A percentile compares a stretch with the other conserved stretches of the same genome.
These are phyloP conservation scores for Pyrenochaeta sp. DNA, from an alignment of 2,329 filamentous ascomycete species.

Conservation along the genomic window DNA sequence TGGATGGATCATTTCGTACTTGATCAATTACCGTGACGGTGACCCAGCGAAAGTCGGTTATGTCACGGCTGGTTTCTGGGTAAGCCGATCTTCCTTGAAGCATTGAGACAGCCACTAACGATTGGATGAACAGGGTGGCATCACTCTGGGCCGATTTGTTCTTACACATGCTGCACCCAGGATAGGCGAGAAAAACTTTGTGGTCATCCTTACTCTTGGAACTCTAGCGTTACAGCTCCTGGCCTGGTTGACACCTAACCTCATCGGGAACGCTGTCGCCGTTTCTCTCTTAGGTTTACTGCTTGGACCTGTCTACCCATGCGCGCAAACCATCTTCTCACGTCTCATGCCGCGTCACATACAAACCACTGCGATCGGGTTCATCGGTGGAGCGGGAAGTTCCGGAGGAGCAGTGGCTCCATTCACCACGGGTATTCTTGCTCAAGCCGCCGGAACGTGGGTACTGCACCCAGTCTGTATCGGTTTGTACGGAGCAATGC, in stretches of 20 bases:
- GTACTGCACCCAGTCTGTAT: conserved; percentile 74
- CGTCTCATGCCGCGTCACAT: conserved; percentile 66
- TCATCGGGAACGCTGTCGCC: conserved; percentile 63
- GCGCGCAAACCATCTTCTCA: conserved; percentile 71
- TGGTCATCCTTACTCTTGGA: conserved; percentile 69
- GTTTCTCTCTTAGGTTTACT: conserved; percentile 72
- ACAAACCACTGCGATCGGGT: conserved; percentile 70
- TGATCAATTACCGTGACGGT: conserved; percentile 76
- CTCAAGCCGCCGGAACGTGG: conserved; percentile 69
- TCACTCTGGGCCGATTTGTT: conserved; percentile 77
- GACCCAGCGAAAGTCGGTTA: conserved; percentile 78
- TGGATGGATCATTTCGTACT: conserved; percentile 86
- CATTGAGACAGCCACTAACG: conserved; percentile 10
- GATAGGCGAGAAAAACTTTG: conserved; percentile 75
- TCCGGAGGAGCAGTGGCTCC: conserved; percentile 73
- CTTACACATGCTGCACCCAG: conserved; percentile 72
- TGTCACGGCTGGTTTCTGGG: conserved; percentile 75
- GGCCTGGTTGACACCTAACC: conserved; percentile 79
- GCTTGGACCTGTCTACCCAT: conserved; percentile 82
- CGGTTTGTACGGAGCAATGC: conserved; percentile 70
- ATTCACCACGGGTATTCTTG: conserved; percentile 71
- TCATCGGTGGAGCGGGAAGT: conserved; percentile 75
- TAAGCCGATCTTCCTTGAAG: conserved; percentile 45
- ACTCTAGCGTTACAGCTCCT: conserved; percentile 76
- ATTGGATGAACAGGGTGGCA: conserved; percentile 66